Percentiles rank a stretch among this genome's conserved stretches.
Evolutionary conservation across 768 basidiomycete species (phyloP).

Genomic region (Leucosporidium creatinivorum): DNA sequence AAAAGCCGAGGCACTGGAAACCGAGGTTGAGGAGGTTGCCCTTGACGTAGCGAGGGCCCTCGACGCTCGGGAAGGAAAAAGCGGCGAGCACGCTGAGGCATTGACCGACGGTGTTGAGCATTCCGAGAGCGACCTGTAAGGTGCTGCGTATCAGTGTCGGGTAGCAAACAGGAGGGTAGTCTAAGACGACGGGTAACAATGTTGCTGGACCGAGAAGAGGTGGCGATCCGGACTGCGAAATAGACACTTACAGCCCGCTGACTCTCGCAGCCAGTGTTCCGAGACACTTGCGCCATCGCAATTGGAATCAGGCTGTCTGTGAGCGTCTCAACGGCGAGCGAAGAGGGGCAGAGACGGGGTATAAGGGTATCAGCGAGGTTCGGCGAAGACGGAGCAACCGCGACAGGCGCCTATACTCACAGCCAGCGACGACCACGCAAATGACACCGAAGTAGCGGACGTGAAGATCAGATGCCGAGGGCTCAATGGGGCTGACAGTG

Average conservation of each 20-base stretch:
- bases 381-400: slow-evolving; percentile 4
- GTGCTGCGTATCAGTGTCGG: too few relatives aligned
- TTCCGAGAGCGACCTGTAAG: slow-evolving; percentile 38
- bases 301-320: slow-evolving; percentile 28
- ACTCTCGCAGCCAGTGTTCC: slow-evolving; percentile 40
- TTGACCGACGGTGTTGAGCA: slow-evolving; percentile 43
- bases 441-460: slow-evolving; percentile 44
- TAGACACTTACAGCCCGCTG: slow-evolving; percentile 39
- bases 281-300: slow-evolving; percentile 38
- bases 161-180: too few relatives aligned
- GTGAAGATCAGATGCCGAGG: slow-evolving; percentile 28
- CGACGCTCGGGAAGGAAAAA: slow-evolving; percentile 40
- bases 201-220: too few relatives aligned
- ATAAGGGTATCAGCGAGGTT: neutral
- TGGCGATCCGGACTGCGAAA: neutral
- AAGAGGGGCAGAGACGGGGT: neutral
- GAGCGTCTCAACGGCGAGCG: too few relatives aligned
- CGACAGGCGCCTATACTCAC: neutral
- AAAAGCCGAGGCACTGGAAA: slow-evolving; percentile 41
- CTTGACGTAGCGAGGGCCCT: slow-evolving; percentile 43
- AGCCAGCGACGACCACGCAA: slow-evolving; percentile 39
- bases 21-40: slow-evolving; percentile 42
- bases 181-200: too few relatives aligned
- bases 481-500: slow-evolving; percentile 36
- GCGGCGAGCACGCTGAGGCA: slow-evolving; percentile 41